These are phyloP conservation scores for Lyophyllum atratum DNA, from an alignment of 768 basidiomycete species.

Conservation along the genomic window DNA sequence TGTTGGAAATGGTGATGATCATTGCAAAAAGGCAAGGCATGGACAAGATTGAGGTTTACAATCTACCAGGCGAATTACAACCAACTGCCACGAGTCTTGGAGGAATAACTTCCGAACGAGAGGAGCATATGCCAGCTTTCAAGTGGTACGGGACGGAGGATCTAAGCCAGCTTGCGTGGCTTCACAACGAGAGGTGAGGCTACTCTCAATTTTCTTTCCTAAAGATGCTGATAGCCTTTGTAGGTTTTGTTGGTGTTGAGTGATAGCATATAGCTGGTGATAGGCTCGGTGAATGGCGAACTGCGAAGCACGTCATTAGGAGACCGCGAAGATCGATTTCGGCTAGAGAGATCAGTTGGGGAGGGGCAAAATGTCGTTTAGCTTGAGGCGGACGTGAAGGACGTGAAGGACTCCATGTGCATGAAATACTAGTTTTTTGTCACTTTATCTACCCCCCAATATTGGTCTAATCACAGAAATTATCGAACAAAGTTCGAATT, in stretches of 20 bases:
- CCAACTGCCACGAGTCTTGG: constrained; percentile 27
- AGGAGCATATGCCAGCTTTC: constrained; percentile 43
- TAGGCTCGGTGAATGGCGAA: neutral
- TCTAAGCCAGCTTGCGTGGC: constrained; percentile 39
- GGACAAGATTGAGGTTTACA: constrained; percentile 48
- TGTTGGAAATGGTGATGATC: constrained; percentile 36
- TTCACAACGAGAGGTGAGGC: constrained; percentile 49
- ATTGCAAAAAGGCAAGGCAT: constrained; percentile 36
- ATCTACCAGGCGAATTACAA: constrained; percentile 36
- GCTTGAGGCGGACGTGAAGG: too few relatives aligned
- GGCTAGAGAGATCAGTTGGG: too few relatives aligned
- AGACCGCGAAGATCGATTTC: too few relatives aligned
- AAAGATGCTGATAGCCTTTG: neutral
- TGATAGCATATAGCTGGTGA: neutral
- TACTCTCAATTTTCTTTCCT: neutral
- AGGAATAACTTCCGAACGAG: constrained; percentile 32
- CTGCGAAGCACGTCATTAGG: too few relatives aligned
- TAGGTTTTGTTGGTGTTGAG: constrained; percentile 45
- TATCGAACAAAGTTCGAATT: too few relatives aligned
- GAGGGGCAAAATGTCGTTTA: too few relatives aligned
- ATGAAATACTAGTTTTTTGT: too few relatives aligned
- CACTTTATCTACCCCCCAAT: too few relatives aligned
- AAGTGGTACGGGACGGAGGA: constrained; percentile 50
- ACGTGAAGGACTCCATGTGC: too few relatives aligned
- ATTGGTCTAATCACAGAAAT: too few relatives aligned